Conservation (phyloP, 345 rosid genomes). For the Citrus cavaleriei region DNA sequence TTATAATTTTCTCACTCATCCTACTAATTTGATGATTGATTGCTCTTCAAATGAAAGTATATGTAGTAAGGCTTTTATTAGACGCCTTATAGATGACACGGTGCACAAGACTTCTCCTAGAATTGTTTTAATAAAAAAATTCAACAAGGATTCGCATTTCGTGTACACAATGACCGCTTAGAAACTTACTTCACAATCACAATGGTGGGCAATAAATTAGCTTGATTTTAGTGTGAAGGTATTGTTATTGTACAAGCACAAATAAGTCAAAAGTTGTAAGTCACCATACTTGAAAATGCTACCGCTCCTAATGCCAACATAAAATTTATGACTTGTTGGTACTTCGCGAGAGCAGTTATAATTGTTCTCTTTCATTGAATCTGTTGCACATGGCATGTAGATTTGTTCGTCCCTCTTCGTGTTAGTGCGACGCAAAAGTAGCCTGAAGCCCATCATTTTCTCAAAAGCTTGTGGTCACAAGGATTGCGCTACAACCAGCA, state of each 20-base stretch:
- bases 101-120: no score
- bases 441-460: background rate
- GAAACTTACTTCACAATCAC: background rate
- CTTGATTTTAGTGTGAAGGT: background rate
- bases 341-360: background rate
- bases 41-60: no score
- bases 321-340: background rate
- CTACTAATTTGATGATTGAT: no score
- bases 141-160: no score
- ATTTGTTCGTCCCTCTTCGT: background rate
- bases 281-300: background rate
- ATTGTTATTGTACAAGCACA: background rate
- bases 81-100: no score
- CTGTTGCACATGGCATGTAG: background rate
- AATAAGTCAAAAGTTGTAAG: background rate
- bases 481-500: background rate
- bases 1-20: no score
- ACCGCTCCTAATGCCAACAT: background rate
- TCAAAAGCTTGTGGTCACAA: background rate
- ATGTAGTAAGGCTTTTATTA: no score
- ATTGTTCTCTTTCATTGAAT: background rate
- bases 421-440: background rate
- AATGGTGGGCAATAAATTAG: background rate
- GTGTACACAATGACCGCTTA: no score
- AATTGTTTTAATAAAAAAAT: no score